Conservation (phyloP, 1,139 yeast species). For the Taphrina betulina region DNA sequence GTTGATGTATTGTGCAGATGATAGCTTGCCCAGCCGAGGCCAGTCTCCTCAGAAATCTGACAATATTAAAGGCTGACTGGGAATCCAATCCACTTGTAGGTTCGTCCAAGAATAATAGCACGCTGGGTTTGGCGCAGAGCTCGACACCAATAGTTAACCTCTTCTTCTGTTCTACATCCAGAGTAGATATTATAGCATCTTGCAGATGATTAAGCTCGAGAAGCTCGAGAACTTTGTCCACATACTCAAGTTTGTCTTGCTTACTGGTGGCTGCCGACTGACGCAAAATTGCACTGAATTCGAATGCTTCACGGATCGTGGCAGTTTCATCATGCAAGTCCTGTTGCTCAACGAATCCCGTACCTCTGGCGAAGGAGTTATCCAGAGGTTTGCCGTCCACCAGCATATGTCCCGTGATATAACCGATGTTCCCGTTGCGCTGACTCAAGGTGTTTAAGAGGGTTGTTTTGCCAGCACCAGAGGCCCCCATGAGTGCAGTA, state of each 20-base stretch:
- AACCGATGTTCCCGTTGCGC: constrained; percentile 69
- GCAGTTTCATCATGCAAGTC: constrained; percentile 70
- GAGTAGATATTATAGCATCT: constrained; percentile 78
- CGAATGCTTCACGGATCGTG: constrained; percentile 75
- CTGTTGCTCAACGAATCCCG: constrained; percentile 82
- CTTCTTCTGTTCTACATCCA: constrained; percentile 83
- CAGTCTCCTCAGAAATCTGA: constrained; percentile 69
- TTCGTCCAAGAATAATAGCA: constrained; percentile 79
- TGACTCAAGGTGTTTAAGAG: constrained; percentile 67
- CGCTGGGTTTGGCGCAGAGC: constrained; percentile 79
- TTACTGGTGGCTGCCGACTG: constrained; percentile 59
- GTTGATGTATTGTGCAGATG: constrained; percentile 79
- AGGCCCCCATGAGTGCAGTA: constrained; percentile 78
- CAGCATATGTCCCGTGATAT: constrained; percentile 70
- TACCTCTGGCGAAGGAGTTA: constrained; percentile 71
- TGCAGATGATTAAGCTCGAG: constrained; percentile 72
- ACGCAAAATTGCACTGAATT: constrained; percentile 70
- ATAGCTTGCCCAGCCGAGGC: constrained; percentile 80
- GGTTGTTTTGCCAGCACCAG: constrained; percentile 87
- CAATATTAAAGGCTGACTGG: constrained; percentile 86
- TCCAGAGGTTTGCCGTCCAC: constrained; percentile 71
- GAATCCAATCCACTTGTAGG: constrained; percentile 93
- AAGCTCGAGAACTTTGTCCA: constrained; percentile 65
- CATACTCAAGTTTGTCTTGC: constrained; percentile 65
- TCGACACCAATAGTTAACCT: constrained; percentile 84